Evolutionary conservation across 345 rosid species (phyloP).

Genomic region (Syzygium jambos): DNA sequence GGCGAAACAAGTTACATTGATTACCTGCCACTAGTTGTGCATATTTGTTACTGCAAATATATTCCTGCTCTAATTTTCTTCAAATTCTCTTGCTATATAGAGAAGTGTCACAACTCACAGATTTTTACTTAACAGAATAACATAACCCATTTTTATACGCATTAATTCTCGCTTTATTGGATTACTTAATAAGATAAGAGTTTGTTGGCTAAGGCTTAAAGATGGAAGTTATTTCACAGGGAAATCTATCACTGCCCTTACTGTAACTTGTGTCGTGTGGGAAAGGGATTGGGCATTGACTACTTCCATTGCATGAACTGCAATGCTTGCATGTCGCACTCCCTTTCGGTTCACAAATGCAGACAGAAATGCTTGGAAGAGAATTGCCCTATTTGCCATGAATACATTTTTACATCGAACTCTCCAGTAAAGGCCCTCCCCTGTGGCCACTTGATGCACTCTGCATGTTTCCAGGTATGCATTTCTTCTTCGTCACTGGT

Average conservation of each 20-base stretch:
- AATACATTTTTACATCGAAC: conserved; percentile 60
- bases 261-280: conserved; percentile 80
- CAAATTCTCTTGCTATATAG: neutral
- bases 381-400: conserved; percentile 81
- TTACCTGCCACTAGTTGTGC: neutral
- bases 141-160: neutral
- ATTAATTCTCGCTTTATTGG: neutral
- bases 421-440: conserved; percentile 66
- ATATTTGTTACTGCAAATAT: neutral
- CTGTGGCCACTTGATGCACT: conserved; percentile 91
- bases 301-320: conserved; percentile 90
- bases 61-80: neutral
- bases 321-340: conserved; percentile 72
- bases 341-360: conserved; percentile 47
- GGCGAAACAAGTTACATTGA: neutral
- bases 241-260: conserved; percentile 86
- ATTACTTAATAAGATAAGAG: neutral
- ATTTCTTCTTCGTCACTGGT: neutral
- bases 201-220: neutral
- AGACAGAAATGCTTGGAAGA: conserved; percentile 68
- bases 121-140: neutral
- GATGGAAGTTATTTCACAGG: conserved; percentile 29
- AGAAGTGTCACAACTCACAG: neutral
- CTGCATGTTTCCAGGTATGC: conserved; percentile 67
- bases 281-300: conserved; percentile 75